These are phyloP conservation scores for Artemisia argyi DNA, from an alignment of 129 eudicot species.

Conservation along the genomic window DNA sequence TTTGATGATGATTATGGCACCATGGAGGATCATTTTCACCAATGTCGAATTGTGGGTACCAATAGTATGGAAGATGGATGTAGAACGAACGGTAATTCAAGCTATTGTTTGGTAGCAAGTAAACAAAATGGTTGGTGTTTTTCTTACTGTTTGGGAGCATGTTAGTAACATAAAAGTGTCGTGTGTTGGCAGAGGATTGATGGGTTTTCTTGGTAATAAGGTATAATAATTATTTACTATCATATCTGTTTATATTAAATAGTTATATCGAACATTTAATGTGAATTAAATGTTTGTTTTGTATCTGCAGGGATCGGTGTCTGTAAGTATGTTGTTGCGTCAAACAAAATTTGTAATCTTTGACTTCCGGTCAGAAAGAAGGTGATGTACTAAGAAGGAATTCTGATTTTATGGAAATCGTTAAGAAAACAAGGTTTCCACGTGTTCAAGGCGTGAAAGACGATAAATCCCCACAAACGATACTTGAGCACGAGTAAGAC, in stretches of 20 bases:
- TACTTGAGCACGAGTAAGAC: conserved; percentile 88
- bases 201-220: conserved; percentile 92
- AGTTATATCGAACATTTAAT: not conserved
- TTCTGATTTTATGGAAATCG: conserved; percentile 94
- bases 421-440: too few species aligned
- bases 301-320: conserved; percentile 81
- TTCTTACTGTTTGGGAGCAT: conserved; percentile 88
- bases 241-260: not conserved
- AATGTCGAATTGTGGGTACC: conserved; percentile 40
- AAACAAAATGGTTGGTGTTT: conserved; percentile 94
- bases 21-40: conserved; percentile 61
- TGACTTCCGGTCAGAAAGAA: conserved; percentile 90
- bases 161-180: too few species aligned
- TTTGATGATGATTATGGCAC: conserved; percentile 79
- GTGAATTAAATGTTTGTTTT: not conserved
- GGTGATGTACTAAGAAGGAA: conserved; percentile 89
- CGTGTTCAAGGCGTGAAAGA: too few species aligned
- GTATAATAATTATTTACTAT: conserved; percentile 32
- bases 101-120: conserved; percentile 34
- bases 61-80: conserved; percentile 1
- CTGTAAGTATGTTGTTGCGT: conserved; percentile 89
- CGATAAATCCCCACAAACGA: conserved; percentile 88
- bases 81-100: too few species aligned
- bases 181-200: too few species aligned
- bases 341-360: conserved; percentile 94